Conservation (phyloP, 169 alveolate species). For the Cryptosporidium felis region DNA sequence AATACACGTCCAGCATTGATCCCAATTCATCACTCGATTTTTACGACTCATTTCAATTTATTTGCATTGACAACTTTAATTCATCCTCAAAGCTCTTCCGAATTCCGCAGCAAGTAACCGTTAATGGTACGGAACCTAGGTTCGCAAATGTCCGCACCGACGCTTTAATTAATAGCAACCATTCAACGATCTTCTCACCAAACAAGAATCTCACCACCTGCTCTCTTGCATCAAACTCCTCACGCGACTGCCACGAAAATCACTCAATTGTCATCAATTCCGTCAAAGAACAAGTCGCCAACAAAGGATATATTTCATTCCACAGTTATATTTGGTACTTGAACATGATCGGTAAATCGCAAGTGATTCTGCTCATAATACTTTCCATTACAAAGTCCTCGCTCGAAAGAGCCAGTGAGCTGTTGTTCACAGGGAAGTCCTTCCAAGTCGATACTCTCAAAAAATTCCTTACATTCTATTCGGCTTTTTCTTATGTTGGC, state of each 20-base stretch:
- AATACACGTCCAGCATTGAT: background rate
- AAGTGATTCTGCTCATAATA: background rate
- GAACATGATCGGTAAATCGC: background rate
- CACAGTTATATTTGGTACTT: constrained; percentile 31
- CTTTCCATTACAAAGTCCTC: background rate
- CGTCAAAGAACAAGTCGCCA: background rate
- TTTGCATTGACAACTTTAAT: background rate
- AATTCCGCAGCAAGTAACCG: background rate
- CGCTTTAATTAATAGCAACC: background rate
- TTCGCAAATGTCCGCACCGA: background rate
- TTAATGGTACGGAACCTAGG: background rate
- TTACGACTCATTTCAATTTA: background rate
- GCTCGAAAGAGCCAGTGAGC: constrained; percentile 10
- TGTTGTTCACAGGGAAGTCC: constrained; percentile 2
- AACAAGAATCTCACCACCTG: background rate
- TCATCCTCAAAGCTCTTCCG: background rate
- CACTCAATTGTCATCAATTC: background rate
- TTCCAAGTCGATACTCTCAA: background rate
- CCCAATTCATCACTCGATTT: background rate
- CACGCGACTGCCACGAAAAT: background rate
- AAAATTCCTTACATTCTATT: background rate
- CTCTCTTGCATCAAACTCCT: no score
- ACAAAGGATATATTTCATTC: constrained; percentile 15
- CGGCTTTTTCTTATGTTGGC: background rate
- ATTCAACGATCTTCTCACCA: constrained; percentile 13